Conservation (phyloP, 148 eudicot species). For the Fagopyrum esculentum region DNA sequence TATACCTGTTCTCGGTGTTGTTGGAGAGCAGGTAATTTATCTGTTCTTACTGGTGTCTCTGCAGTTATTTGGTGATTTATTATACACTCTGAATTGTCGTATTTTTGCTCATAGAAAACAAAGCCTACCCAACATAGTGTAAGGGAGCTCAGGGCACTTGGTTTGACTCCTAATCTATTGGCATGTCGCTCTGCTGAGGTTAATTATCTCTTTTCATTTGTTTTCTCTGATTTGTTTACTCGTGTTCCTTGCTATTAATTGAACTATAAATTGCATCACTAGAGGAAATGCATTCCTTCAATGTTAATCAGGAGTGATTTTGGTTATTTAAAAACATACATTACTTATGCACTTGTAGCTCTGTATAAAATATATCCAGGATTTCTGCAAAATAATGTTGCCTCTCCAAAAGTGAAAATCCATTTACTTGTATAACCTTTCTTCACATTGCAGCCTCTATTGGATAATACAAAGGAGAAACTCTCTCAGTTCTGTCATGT, state of each 20-base stretch:
- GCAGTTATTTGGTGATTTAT: too few species aligned
- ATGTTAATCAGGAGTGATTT: not conserved
- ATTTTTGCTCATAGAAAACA: constrained; percentile 59
- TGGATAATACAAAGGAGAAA: constrained; percentile 79
- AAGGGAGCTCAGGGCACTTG: constrained; percentile 87
- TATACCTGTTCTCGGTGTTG: constrained; percentile 89
- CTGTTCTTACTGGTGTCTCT: too few species aligned
- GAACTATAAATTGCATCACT: not conserved
- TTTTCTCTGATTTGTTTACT: not conserved
- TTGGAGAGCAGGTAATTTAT: constrained; percentile 85
- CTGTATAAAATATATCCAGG: not conserved
- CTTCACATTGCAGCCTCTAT: constrained; percentile 61
- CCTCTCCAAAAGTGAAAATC: not conserved
- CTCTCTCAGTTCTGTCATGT: constrained; percentile 98
- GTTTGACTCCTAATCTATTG: constrained; percentile 90
- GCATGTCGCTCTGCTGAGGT: constrained; percentile 99
- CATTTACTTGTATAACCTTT: not conserved
- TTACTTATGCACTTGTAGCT: not conserved
- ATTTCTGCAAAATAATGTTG: not conserved
- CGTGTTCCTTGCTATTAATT: not conserved
- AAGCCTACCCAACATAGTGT: constrained; percentile 99
- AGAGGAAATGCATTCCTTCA: not conserved
- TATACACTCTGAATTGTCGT: too few species aligned
- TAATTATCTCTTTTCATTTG: not conserved
- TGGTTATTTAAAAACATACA: not conserved